These are phyloP conservation scores for Gracilaria caudata DNA, from an alignment of 23 red algal species.

Conservation along the genomic window DNA sequence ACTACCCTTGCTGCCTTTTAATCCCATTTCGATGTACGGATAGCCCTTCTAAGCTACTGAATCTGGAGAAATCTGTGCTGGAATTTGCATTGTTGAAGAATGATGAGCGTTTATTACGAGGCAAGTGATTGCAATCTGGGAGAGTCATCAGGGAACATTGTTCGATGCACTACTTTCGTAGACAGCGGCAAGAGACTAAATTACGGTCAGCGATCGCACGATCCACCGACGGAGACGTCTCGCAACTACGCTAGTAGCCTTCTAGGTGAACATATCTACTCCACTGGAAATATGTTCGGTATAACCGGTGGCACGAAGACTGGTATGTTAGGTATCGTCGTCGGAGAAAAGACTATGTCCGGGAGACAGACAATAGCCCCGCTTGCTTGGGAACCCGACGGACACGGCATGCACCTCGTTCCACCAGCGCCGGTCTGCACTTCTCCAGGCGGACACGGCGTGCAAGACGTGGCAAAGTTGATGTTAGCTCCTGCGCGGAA, in stretches of 20 bases:
- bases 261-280: background rate
- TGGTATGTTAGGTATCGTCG: background rate
- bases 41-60: no score
- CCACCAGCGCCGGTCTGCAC: background rate
- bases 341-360: background rate
- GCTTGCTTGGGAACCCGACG: background rate
- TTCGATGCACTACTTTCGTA: background rate
- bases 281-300: background rate
- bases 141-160: background rate
- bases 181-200: background rate
- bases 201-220: background rate
- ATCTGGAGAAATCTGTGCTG: background rate
- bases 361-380: background rate
- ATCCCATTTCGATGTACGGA: no score
- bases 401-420: background rate
- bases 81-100: background rate
- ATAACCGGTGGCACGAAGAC: background rate
- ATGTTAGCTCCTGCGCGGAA: slow-evolving; percentile 26
- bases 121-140: background rate
- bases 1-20: no score
- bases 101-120: background rate
- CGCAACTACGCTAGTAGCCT: background rate
- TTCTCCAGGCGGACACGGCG: slow-evolving; percentile 9
- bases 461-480: slow-evolving; percentile 8
- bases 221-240: background rate